Evolutionary conservation across 2,329 filamentous ascomycete species (phyloP), one percentile per base, ranked within the genome.

Genomic region (Curvularia eragrostidis): DNA sequence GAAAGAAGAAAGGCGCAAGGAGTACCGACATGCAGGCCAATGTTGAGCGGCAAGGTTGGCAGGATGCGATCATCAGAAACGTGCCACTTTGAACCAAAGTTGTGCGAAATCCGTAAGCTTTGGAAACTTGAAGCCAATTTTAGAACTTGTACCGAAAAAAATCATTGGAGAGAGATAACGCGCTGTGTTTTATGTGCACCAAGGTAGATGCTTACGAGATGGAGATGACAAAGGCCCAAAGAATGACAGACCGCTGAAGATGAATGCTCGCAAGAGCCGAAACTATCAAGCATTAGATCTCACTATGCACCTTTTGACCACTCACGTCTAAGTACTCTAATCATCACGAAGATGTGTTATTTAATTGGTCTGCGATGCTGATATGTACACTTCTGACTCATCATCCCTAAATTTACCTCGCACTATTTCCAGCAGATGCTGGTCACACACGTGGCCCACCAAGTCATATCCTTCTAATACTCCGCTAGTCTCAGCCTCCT

Each of bases 401-500:
- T 26, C 7, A 26, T 7, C 6, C 15, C 34, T 18, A 18, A 36
- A 34, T 34, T 12, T 34, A 15, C 34, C 15, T 36, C 34, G 15
- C 15, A 12, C 10, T 2, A 30, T 24, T 24, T 21, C 34, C 15
- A 36, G n/a, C 8, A 41, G 9, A 7, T 18, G n/a, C 38, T 23
- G 12, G 18, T 23, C 5, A 5, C 19, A 41, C 12, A 24, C 21
- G 3, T 15, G 1, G 10, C 21, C 19, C 21, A 42, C 21, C 10
- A 42, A 12, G n/a, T 1, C 15, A 48, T 18, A 36, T 9, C 10
- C 10, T 7, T 15, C 44, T 63, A 91, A 65, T 91, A 91, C 64
- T 92, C 89, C 52, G 84, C 84, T 72, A 92, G 72, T 63, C 87
- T 81, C 73, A 93, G 71, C 77, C 90, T 91, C 83, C 91, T 89